phyloP scores from a whole-genome alignment of 306 rosid species.

The Vicia faba region DNA sequence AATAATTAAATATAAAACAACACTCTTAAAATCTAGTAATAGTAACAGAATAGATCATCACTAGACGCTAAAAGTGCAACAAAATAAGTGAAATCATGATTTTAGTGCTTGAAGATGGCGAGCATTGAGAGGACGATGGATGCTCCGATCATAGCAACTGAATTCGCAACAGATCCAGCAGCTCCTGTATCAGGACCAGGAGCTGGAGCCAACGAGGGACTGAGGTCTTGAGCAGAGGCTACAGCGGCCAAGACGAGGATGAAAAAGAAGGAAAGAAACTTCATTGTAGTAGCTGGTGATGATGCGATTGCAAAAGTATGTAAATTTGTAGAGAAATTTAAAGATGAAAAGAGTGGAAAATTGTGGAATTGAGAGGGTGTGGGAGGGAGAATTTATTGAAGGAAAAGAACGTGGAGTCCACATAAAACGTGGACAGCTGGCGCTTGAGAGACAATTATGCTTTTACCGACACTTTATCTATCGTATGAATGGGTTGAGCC shows the following conservation, averaged over 20 bases:
- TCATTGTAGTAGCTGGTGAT: conserved; percentile 29
- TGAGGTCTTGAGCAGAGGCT: conserved; percentile 45
- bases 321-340: neutral
- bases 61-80: too few relatives aligned
- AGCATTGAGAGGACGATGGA: conserved; percentile 39
- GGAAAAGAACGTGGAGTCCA: too few relatives aligned
- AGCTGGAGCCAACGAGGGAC: conserved; percentile 28
- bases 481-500: too few relatives aligned
- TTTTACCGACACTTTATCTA: too few relatives aligned
- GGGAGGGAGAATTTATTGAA: too few relatives aligned
- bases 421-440: too few relatives aligned
- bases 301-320: conserved; percentile 34
- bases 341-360: neutral
- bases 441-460: too few relatives aligned
- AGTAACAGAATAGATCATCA: too few relatives aligned
- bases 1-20: neutral
- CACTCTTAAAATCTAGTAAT: too few relatives aligned
- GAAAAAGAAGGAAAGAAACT: conserved; percentile 33
- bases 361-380: neutral
- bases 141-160: conserved; percentile 43
- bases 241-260: conserved; percentile 29
- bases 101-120: conserved; percentile 38
- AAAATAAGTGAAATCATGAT: neutral
- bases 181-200: conserved; percentile 44
- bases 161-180: conserved; percentile 23